These are phyloP conservation scores for Coemansia sp. DNA, from an alignment of 192 early-diverging fungal genomes.

Conservation along the genomic window DNA sequence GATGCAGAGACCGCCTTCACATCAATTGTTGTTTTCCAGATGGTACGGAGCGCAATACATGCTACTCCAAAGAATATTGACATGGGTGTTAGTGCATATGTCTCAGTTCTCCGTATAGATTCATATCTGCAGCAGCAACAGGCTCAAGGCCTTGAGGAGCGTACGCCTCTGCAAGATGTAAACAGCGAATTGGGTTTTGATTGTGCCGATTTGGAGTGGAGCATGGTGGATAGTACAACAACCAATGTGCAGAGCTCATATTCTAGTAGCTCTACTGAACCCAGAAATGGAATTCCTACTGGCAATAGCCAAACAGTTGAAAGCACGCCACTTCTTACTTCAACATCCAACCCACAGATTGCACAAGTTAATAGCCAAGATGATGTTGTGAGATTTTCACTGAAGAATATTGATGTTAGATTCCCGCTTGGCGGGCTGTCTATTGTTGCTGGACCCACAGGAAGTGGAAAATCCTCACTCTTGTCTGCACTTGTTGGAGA, in stretches of 20 bases:
- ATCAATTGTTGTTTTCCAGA: constrained; percentile 67
- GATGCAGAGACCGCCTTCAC: constrained; percentile 70
- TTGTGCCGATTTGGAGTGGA: constrained; percentile 40
- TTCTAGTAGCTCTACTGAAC: not conserved
- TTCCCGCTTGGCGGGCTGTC: constrained; percentile 70
- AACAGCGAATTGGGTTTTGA: constrained; percentile 26
- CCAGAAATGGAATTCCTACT: not conserved
- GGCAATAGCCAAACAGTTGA: not conserved
- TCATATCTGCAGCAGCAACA: constrained; percentile 75
- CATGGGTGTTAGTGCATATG: constrained; percentile 59
- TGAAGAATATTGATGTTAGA: constrained; percentile 62
- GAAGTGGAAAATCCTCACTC: constrained; percentile 81
- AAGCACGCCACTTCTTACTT: not conserved
- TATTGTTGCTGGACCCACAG: constrained; percentile 83
- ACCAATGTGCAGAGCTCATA: not conserved
- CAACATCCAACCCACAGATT: not conserved
- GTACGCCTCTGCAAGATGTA: constrained; percentile 10
- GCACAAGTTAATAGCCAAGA: not conserved
- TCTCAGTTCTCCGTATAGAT: constrained; percentile 68
- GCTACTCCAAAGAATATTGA: constrained; percentile 63
- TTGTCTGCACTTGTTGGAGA: constrained; percentile 80
- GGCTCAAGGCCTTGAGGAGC: constrained; percentile 55
- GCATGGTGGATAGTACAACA: not conserved
- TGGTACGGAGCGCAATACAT: constrained; percentile 64
- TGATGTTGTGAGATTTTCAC: constrained; percentile 43